Percentiles rank a stretch among this genome's conserved stretches.
Evolutionary conservation across 257 asterid species (phyloP).

Genomic region (Capsicum baccatum): DNA sequence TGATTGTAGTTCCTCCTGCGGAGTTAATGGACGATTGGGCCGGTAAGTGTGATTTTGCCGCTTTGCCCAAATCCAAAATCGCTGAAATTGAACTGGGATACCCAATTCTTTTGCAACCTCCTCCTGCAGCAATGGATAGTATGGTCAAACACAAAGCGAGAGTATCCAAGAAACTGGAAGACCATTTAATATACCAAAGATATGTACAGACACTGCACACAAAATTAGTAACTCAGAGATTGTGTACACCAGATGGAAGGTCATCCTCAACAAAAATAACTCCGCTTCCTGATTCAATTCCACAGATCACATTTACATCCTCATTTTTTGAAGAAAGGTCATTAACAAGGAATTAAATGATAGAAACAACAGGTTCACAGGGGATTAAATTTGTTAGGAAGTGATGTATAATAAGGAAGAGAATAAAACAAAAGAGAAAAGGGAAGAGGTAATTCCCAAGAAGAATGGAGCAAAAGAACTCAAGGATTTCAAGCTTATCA

Average conservation of each 20-base stretch:
- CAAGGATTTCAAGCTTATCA: neutral
- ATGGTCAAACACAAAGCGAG: conserved; percentile 7
- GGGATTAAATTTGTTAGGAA: neutral
- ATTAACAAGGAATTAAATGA: neutral
- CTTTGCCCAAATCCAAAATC: conserved; percentile 98
- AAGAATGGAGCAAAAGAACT: neutral
- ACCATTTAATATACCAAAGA: neutral
- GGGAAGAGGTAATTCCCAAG: neutral
- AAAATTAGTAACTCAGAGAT: conserved; percentile 8
- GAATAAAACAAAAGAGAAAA: neutral
- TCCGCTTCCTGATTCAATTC: neutral
- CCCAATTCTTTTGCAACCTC: conserved; percentile 91
- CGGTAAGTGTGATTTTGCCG: conserved; percentile 97
- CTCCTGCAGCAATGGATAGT: conserved; percentile 58
- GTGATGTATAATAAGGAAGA: neutral
- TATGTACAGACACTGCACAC: neutral
- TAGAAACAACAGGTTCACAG: conserved; percentile 11
- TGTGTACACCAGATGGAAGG: conserved; percentile 9
- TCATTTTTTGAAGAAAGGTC: neutral
- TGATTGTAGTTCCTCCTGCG: conserved; percentile 86
- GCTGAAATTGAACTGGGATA: conserved; percentile 84
- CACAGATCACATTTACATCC: neutral
- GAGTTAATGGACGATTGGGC: conserved; percentile 89
- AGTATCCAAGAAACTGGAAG: neutral
- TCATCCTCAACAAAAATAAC: neutral